Evolutionary conservation across 305 asterid species (phyloP).

Genomic region (Fraxinus albicans): DNA sequence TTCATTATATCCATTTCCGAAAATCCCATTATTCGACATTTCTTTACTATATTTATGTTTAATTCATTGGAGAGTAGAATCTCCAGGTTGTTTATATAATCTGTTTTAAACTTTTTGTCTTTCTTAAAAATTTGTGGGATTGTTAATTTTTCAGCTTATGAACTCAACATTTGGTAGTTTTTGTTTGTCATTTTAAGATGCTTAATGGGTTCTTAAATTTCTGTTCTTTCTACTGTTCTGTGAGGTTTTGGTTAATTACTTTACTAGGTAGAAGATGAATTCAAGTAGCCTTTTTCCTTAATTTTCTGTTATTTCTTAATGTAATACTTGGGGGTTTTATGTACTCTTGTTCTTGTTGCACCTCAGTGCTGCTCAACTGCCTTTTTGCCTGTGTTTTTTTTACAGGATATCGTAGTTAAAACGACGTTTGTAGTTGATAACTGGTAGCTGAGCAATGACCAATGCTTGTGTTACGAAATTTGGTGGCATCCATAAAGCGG

Average conservation of each 20-base stretch:
- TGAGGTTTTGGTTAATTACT: background rate
- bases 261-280: conserved; percentile 8
- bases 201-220: background rate
- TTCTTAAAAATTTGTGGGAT: background rate
- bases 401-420: conserved; percentile 4
- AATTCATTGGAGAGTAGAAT: background rate
- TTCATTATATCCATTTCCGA: background rate
- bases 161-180: background rate
- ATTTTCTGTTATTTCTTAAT: background rate
- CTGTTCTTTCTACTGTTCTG: background rate
- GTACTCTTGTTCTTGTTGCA: conserved; percentile 8
- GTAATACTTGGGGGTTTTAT: background rate
- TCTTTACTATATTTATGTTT: background rate
- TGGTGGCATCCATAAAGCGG: conserved; percentile 45
- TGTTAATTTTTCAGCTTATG: background rate
- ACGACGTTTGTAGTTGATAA: background rate
- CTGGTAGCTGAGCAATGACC: conserved; percentile 41
- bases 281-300: background rate
- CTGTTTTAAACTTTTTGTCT: conserved; percentile 9
- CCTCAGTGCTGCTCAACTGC: conserved; percentile 1
- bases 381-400: background rate
- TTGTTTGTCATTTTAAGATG: background rate
- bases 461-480: conserved; percentile 60
- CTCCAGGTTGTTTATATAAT: background rate
- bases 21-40: background rate